Percentiles rank a stretch among this genome's conserved stretches.
Conservation (phyloP, 2,329 filamentous ascomycete genomes). For the Dothideomycetes sp. region DNA sequence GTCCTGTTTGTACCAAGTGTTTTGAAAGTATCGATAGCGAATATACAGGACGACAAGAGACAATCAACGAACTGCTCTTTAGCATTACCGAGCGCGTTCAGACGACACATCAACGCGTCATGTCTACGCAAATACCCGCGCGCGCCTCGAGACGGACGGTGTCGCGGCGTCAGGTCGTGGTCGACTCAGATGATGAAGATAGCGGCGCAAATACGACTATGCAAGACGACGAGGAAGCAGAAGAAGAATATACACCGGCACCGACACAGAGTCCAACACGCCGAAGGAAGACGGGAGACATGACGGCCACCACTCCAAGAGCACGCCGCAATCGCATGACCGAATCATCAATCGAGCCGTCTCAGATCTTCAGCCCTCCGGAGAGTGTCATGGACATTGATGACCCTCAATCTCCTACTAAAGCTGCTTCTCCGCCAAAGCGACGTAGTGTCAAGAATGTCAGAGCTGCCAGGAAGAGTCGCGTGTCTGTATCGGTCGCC, state of each 20-base stretch:
- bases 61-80: background rate
- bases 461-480: slow-evolving; percentile 27
- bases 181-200: slow-evolving; percentile 65
- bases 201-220: slow-evolving; percentile 43
- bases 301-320: slow-evolving; percentile 34
- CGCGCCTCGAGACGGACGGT: slow-evolving; percentile 50
- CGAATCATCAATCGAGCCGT: slow-evolving; percentile 46
- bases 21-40: background rate
- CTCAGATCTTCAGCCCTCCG: slow-evolving; percentile 49
- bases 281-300: slow-evolving; percentile 35
- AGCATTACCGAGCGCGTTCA: background rate
- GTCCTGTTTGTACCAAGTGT: slow-evolving; percentile 1
- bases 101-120: slow-evolving; percentile 10
- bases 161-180: slow-evolving; percentile 58
- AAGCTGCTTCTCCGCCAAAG: slow-evolving; percentile 52
- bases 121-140: slow-evolving; percentile 31
- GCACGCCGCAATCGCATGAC: slow-evolving; percentile 36
- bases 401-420: slow-evolving; percentile 43
- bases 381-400: slow-evolving; percentile 31
- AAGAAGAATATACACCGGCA: slow-evolving; percentile 73
- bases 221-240: slow-evolving; percentile 47
- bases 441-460: slow-evolving; percentile 48
- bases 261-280: slow-evolving; percentile 48
- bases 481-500: slow-evolving; percentile 24
- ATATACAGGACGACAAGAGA: too few species aligned